Evolutionary conservation across 2,329 filamentous ascomycete species (phyloP).

Genomic region (Xylaria sp.): DNA sequence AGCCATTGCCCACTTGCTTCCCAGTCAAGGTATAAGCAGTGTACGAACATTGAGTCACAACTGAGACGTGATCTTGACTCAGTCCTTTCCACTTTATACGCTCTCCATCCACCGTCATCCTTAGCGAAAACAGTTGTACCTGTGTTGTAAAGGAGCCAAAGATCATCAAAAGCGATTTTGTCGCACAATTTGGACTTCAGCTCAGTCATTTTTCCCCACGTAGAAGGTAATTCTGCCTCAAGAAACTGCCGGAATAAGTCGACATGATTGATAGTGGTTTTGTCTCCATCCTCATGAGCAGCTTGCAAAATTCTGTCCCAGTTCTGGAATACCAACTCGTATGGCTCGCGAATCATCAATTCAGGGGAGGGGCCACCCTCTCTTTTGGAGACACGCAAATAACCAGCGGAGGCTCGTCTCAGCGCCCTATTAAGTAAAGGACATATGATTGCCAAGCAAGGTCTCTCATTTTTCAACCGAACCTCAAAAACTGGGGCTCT

Average conservation of each 20-base stretch:
- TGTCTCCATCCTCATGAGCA: background rate
- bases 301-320: constrained; percentile 2
- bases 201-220: constrained; percentile 21
- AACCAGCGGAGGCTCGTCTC: background rate
- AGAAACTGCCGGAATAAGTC: constrained; percentile 13
- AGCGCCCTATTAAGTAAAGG: background rate
- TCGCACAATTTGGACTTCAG: constrained; percentile 3
- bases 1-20: constrained; percentile 23
- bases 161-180: constrained; percentile 24
- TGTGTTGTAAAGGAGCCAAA: constrained; percentile 27
- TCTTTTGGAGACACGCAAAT: background rate
- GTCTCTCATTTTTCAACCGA: background rate
- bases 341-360: constrained; percentile 10
- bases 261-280: background rate
- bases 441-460: constrained; percentile 4
- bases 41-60: background rate
- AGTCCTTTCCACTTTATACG: constrained; percentile 26
- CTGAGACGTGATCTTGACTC: constrained; percentile 3
- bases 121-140: constrained; percentile 23
- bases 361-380: background rate
- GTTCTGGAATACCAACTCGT: constrained; percentile 15
- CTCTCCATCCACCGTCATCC: constrained; percentile 26
- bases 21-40: constrained; percentile 30
- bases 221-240: constrained; percentile 1
- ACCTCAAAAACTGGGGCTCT: constrained; percentile 3